Base-by-base conservation (phyloP, 2,329 filamentous ascomycete species). In the Aspergillus ochraceus region DNA sequence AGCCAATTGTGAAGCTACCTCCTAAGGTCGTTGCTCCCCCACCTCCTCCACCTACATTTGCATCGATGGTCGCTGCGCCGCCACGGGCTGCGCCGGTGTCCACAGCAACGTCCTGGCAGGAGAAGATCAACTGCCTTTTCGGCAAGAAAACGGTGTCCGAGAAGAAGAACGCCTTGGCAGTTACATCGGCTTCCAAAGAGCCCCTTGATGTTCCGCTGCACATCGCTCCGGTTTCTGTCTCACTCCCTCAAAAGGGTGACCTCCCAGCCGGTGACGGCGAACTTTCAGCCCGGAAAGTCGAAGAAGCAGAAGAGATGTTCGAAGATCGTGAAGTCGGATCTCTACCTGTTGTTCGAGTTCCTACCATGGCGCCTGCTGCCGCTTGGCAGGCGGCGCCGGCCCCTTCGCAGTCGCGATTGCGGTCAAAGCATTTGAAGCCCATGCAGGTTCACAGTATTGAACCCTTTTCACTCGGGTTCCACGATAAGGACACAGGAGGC, bases 261-360 rank as follows among this genome's bases (percentile, higher is more conserved):
- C 56, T 66, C 5, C 78, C 70, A 19, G 71, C 74, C 29, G 79
- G 79, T 51, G 75, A 79, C 57, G 77, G 78, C 52, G 80, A 81
- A 30, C 71, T 83, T 20, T 81, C 81, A 17, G 87, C 86, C 4
- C 90, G 88, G 69, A 86, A 86, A 52, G 89, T 91, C 77, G 89
- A 90, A 6, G 90, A 92, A 64, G 88, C 90, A 2, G 90, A 92
- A 66, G 89, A 90, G 62, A 91, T 90, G 64, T 93, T 93, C 64
- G 90, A 91, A 70, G 89, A 92, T 69, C 89, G 90, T 68, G 89
- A 92, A 72, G 90, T 90, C 80, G 90, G 90, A 3, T 92, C 90
- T 8, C 76, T 91, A n/a, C 90, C 90, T 0, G 82, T 84, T 22
- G 86, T 92, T 24, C 84, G 84, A 57, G 77, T 92, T n/a, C 90